Base-by-base conservation (phyloP, 768 basidiomycete genomes). In the Auricularia heimuer region DNA sequence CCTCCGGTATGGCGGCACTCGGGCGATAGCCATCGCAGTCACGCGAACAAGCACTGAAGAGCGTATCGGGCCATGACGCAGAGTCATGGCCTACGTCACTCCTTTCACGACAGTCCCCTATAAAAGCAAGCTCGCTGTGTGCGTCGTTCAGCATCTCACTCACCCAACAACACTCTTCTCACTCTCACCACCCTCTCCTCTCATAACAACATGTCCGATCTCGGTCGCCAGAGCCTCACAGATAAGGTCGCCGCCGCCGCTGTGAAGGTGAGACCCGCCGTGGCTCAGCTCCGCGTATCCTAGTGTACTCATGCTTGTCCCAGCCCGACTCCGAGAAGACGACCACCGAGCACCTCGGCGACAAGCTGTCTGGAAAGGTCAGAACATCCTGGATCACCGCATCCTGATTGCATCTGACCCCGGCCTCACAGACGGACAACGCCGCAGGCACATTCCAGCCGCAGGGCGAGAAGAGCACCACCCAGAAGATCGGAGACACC, bases 221-320 rank as follows among this genome's bases (percentile, higher is more conserved):
- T 77, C 62, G 78, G 74, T 65, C 84, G 84, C 69, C 83, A 85
- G 78, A 80, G 79, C 65, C 74, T 84, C 75, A 81, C 82, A 71
- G 83, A 85, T 78, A 86, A 85, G 76, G 79, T 77, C 61, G 66
- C 71, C 44, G 66, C 71, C 44, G 67, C 83, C 70, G 75, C 81
- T 54, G 2, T 83, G 63, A 84, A 85, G 81, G 83, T 84, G 61
- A 1, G 65, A 63, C 12, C 7, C 21, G 21, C 0, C 3, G 35
- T 47, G 4, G 34, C 36, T 11, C 4, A 18, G 2, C 33, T 34
- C 29, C 36, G 3, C 64, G 54, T 60, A 29, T 65, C 54, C 14
- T 3, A 37, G 36, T 10, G 37, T 44, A 1, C 47, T 64, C 16
- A 62, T 62, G 8, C 3, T 0, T 62, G 18, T 44, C 65, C 3